Conservation (phyloP, 805 yeast species). For the Candida sonorensis region DNA sequence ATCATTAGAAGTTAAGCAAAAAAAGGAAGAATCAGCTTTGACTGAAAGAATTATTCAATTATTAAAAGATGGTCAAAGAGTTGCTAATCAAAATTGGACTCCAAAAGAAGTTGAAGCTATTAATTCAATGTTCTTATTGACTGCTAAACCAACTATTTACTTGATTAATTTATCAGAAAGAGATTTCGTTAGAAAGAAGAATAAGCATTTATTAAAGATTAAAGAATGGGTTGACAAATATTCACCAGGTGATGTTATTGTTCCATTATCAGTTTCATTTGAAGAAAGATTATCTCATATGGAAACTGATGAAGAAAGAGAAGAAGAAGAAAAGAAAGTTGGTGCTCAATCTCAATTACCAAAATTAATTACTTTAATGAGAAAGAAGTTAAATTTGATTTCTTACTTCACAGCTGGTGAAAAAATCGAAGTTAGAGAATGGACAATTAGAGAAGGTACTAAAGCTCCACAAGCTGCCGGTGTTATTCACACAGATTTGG, state of each 20-base stretch:
- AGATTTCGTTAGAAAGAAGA: slow-evolving; percentile 51
- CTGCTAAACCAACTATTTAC: slow-evolving; percentile 85
- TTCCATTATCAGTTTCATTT: slow-evolving; percentile 86
- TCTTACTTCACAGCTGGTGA: slow-evolving; percentile 87
- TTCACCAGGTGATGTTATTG: slow-evolving; percentile 73
- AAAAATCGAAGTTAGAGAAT: slow-evolving; percentile 70
- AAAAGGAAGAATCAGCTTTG: slow-evolving; percentile 53
- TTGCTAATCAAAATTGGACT: slow-evolving; percentile 55
- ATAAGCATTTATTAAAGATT: slow-evolving; percentile 46
- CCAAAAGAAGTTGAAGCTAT: slow-evolving; percentile 58
- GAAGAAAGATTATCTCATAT: slow-evolving; percentile 89
- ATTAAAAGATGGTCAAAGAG: slow-evolving; percentile 58
- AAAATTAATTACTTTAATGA: slow-evolving; percentile 57
- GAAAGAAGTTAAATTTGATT: slow-evolving; percentile 60
- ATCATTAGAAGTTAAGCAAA: slow-evolving; percentile 56
- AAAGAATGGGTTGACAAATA: slow-evolving; percentile 59
- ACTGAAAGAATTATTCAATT: slow-evolving; percentile 54
- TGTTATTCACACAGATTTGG: slow-evolving; percentile 78
- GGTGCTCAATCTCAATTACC: slow-evolving; percentile 49
- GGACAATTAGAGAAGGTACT: slow-evolving; percentile 75
- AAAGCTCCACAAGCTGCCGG: slow-evolving; percentile 90
- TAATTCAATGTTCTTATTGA: slow-evolving; percentile 65
- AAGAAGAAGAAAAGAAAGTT: slow-evolving; percentile 28
- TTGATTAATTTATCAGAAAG: slow-evolving; percentile 65
- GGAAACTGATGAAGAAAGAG: slow-evolving; percentile 55